Evolutionary conservation across 306 rosid genomes (phyloP).

Genomic region (Pterocarpus macrocarpus): DNA sequence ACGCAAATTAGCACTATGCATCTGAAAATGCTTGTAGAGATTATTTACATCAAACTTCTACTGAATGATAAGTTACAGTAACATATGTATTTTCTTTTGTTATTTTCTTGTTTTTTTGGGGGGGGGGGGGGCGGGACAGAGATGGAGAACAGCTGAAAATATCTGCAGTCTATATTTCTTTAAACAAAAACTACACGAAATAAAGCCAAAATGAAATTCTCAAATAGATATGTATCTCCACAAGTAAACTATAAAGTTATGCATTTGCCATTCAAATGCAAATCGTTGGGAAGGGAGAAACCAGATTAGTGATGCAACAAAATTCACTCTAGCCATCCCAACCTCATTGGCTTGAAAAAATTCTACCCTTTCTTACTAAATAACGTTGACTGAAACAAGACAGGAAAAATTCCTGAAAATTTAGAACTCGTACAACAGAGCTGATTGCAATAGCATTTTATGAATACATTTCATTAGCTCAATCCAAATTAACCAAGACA

Average conservation of each 20-base stretch:
- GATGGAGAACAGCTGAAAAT: not conserved
- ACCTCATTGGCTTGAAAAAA: not conserved
- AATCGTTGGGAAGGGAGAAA: not conserved
- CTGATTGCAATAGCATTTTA: not conserved
- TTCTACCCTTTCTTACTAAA: not conserved
- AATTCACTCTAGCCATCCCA: not conserved
- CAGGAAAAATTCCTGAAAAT: not conserved
- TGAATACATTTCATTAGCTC: not conserved
- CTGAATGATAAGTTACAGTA: not conserved
- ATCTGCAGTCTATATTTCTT: not conserved
- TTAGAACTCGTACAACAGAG: not conserved
- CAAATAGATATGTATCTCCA: not conserved
- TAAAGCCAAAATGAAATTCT: slow-evolving; percentile 8
- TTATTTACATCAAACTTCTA: not conserved
- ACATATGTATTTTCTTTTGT: not conserved
- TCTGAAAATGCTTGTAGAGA: slow-evolving; percentile 22
- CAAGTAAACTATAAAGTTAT: not conserved
- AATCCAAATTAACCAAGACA: not conserved
- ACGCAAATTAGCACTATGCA: not conserved
- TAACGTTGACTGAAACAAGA: not conserved
- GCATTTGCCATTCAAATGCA: slow-evolving; percentile 6
- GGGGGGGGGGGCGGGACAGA: not conserved
- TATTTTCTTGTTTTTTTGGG: too few relatives aligned
- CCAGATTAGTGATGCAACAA: not conserved
- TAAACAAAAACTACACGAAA: not conserved